Conservation (phyloP, 805 yeast genomes). For the Barnettozyma populi region DNA sequence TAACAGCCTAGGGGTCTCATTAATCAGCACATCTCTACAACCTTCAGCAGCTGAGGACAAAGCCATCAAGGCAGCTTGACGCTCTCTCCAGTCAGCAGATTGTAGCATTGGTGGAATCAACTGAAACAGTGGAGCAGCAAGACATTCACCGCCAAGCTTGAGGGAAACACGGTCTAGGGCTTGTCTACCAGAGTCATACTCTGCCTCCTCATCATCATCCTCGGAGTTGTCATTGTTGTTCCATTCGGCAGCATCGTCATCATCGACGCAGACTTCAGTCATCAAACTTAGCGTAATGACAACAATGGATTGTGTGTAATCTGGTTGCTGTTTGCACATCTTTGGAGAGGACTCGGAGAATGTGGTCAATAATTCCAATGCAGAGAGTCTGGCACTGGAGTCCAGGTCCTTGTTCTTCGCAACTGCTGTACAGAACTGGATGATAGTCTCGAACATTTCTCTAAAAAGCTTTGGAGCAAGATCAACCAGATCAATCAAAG, state of each 20-base stretch:
- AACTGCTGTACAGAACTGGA: constrained; percentile 80
- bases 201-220: constrained; percentile 80
- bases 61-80: constrained; percentile 97
- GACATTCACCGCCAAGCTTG: constrained; percentile 72
- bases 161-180: constrained; percentile 88
- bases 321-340: constrained; percentile 81
- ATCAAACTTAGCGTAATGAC: constrained; percentile 72
- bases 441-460: constrained; percentile 84
- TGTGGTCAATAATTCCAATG: constrained; percentile 82
- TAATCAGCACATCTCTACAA: constrained; percentile 79
- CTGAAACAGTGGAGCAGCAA: constrained; percentile 84
- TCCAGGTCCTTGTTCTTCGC: constrained; percentile 79
- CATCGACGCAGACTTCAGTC: constrained; percentile 88
- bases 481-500: constrained; percentile 84
- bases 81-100: constrained; percentile 82
- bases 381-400: constrained; percentile 72
- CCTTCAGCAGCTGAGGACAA: constrained; percentile 97
- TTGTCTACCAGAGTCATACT: constrained; percentile 89
- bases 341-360: constrained; percentile 91
- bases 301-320: constrained; percentile 69
- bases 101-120: constrained; percentile 78
- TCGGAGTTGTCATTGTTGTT: constrained; percentile 71
- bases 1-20: constrained; percentile 74
- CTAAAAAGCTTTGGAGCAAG: constrained; percentile 92
- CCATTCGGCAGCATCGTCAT: constrained; percentile 88